phyloP scores from a whole-genome alignment of 1,284 basidiomycete genomes.

The Leccinum solheimii region DNA sequence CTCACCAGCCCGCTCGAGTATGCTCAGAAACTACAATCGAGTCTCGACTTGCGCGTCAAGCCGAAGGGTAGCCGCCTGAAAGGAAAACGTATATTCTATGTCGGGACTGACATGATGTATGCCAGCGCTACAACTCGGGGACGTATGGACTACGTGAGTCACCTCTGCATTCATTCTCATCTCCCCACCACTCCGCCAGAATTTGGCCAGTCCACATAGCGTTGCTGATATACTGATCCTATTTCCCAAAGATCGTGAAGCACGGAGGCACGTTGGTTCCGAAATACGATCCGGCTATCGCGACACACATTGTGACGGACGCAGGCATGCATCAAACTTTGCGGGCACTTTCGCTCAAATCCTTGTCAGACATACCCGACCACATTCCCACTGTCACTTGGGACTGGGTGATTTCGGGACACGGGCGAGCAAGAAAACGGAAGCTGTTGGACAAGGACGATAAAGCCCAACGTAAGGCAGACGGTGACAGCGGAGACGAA shows the following conservation, averaged over 20 bases:
- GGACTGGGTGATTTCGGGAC: constrained; percentile 51
- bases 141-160: constrained; percentile 58
- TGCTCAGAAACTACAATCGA: constrained; percentile 38
- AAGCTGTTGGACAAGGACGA: not conserved
- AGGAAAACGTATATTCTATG: constrained; percentile 57
- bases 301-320: constrained; percentile 68
- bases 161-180: not conserved
- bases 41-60: constrained; percentile 19
- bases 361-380: constrained; percentile 54
- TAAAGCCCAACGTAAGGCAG: not conserved
- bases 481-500: constrained; percentile 8
- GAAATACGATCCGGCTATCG: constrained; percentile 49
- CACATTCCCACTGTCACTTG: constrained; percentile 63
- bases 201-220: not conserved
- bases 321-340: constrained; percentile 39
- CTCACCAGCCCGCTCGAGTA: constrained; percentile 41
- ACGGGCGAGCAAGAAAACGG: constrained; percentile 10
- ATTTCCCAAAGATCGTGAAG: constrained; percentile 48
- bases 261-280: constrained; percentile 58
- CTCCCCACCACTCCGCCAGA: not conserved
- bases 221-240: constrained; percentile 4
- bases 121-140: constrained; percentile 51
- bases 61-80: constrained; percentile 41
- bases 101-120: constrained; percentile 54
- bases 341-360: constrained; percentile 44